Evolutionary conservation across 2,329 filamentous ascomycete species (phyloP).

Genomic region (Alternaria atra): DNA sequence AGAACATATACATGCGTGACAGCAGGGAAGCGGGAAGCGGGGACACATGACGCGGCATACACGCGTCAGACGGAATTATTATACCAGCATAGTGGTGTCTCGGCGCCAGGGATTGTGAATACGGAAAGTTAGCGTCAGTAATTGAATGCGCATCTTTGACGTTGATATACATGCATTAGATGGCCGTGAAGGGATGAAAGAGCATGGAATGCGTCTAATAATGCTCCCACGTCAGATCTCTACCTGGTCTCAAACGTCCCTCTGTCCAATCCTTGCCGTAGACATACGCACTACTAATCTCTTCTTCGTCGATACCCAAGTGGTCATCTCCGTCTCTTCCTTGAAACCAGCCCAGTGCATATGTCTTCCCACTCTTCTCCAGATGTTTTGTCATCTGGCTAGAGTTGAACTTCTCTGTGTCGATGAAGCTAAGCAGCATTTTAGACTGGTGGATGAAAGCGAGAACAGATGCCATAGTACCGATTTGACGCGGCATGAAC

Average conservation of each 20-base stretch:
- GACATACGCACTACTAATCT: slow-evolving; percentile 71
- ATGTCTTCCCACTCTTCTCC: slow-evolving; percentile 69
- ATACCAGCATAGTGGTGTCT: slow-evolving; percentile 37
- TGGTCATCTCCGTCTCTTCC: slow-evolving; percentile 77
- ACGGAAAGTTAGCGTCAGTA: slow-evolving; percentile 4
- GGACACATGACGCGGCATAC: slow-evolving; percentile 15
- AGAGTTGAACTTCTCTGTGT: slow-evolving; percentile 70
- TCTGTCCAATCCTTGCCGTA: slow-evolving; percentile 62
- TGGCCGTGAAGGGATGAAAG: background rate
- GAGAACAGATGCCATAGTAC: slow-evolving; percentile 78
- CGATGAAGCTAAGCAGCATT: slow-evolving; percentile 80
- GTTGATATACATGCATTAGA: background rate
- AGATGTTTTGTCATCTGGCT: slow-evolving; percentile 69
- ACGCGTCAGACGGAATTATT: slow-evolving; percentile 12
- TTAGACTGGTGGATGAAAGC: slow-evolving; percentile 82
- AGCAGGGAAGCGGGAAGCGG: slow-evolving; percentile 3
- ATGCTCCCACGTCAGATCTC: slow-evolving; percentile 37
- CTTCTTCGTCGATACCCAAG: slow-evolving; percentile 81
- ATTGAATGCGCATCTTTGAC: background rate
- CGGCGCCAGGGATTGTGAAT: slow-evolving; percentile 21
- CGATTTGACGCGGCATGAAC: slow-evolving; percentile 80
- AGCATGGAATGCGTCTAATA: slow-evolving; percentile 15
- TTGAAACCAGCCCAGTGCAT: slow-evolving; percentile 79
- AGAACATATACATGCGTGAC: slow-evolving; percentile 11
- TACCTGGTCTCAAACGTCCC: slow-evolving; percentile 45